Base-by-base conservation (phyloP, 176 grass and related monocot genomes). In the Saccharum spontaneum region DNA sequence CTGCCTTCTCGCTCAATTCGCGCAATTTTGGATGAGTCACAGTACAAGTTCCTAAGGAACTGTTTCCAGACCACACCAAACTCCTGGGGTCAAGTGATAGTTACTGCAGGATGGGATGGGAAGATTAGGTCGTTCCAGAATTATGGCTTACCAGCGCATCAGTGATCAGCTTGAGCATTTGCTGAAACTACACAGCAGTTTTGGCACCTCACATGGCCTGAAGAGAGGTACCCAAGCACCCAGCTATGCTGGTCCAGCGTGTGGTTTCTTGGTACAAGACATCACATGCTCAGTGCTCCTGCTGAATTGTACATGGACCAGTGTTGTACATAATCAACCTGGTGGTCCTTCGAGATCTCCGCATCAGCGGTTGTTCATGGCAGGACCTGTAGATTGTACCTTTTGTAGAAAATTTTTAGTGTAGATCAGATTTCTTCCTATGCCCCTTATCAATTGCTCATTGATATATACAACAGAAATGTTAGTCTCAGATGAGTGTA, bases 71-170 rank as follows among this genome's bases (percentile, higher is more conserved):
- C 66, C n/a, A 66, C 89, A 14, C 78, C 88, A 40, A 94, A 90
- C 88, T 92, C 89, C 39, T 97, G 92, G 95, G 92, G 90, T 61
- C 95, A 92, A 70, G 95, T 97, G 59, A 91, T 97, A 68, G 84
- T 97, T 10, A 94, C 95, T 66, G 95, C 92, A 6, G 95, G 95
- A 63, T 91, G 86, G 92, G 95, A 97, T 1, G 95, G 95, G 40
- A 38, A 50, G 82, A 91, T 97, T 75, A 90, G 89, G 77, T 92
- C 75, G 52, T 97, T 93, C 79, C 95, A 94, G 79, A 97, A 97
- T 86, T 97, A 89, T 69, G 95, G 95, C 43, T 82, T 97, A 68
- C 90, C 92, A 28, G 79, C 84, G 11, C 78, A 83, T 67, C 82
- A 90, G 75, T 97, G 86, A 91, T 54, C 12, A 14, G 22, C 52